Conservation (phyloP, 768 basidiomycete genomes). For the Termitomyces sp. region DNA sequence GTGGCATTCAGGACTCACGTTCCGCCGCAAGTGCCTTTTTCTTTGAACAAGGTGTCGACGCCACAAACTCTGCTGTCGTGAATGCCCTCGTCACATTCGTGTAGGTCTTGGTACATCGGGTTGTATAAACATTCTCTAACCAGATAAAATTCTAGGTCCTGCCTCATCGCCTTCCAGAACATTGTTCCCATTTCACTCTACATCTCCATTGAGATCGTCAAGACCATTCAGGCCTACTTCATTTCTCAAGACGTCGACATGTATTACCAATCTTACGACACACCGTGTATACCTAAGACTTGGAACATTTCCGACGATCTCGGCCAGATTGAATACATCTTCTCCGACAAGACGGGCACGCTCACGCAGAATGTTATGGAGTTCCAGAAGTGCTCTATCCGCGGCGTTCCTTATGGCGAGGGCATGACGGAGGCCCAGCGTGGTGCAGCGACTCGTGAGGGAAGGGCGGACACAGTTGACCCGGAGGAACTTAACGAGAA, state of each 20-base stretch:
- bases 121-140: slow-evolving; percentile 1
- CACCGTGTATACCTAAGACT: slow-evolving; percentile 89
- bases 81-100: slow-evolving; percentile 88
- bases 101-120: slow-evolving; percentile 42
- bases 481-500: slow-evolving; percentile 67
- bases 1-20: slow-evolving; percentile 61
- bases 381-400: slow-evolving; percentile 91
- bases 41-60: slow-evolving; percentile 65
- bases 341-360: slow-evolving; percentile 93
- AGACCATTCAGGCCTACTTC: slow-evolving; percentile 96
- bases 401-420: slow-evolving; percentile 84
- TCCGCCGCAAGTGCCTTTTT: slow-evolving; percentile 59
- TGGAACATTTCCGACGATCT: slow-evolving; percentile 99
- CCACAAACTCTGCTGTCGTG: slow-evolving; percentile 53
- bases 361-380: slow-evolving; percentile 99
- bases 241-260: slow-evolving; percentile 95
- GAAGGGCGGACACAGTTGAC: slow-evolving; percentile 56
- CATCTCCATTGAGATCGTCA: slow-evolving; percentile 97
- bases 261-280: slow-evolving; percentile 87
- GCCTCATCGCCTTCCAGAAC: slow-evolving; percentile 95
- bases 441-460: slow-evolving; percentile 83
- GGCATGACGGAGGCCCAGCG: slow-evolving; percentile 94
- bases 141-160: slow-evolving; percentile 51
- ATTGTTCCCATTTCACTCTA: slow-evolving; percentile 94
- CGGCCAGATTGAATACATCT: slow-evolving; percentile 93